A percentile compares a stretch with the other conserved stretches of the same genome.
phyloP scores from a whole-genome alignment of 2,329 filamentous ascomycete species.

The Pseudocercospora eumusae region DNA sequence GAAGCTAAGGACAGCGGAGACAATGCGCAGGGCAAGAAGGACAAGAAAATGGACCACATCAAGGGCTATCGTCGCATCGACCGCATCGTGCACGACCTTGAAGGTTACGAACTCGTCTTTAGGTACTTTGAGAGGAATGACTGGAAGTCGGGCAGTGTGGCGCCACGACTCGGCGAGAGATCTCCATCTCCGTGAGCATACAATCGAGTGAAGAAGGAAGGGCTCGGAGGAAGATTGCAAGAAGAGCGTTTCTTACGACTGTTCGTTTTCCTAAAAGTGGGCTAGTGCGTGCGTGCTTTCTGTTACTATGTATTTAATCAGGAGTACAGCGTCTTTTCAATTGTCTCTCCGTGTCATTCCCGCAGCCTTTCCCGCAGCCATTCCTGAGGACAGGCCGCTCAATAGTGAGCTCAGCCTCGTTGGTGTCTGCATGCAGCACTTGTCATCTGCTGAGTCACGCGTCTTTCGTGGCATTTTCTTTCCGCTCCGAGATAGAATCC shows the following conservation, averaged over 20 bases:
- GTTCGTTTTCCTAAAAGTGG: not conserved
- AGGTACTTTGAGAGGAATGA: conserved; percentile 92
- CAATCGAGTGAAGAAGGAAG: not conserved
- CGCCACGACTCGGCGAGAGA: conserved; percentile 61
- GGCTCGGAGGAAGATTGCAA: not conserved
- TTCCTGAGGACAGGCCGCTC: too few relatives aligned
- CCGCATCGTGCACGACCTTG: conserved; percentile 93
- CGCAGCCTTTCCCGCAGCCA: too few relatives aligned
- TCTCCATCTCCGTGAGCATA: conserved; percentile 20
- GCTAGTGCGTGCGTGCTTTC: not conserved
- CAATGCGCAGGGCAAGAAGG: conserved; percentile 46
- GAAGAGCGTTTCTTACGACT: not conserved
- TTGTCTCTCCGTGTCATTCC: not conserved
- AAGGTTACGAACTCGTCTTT: conserved; percentile 96
- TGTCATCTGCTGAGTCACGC: conserved; percentile 2
- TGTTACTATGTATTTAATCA: too few relatives aligned
- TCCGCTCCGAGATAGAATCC: not conserved
- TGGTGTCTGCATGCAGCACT: not conserved
- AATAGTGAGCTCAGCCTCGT: not conserved
- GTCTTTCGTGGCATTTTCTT: not conserved
- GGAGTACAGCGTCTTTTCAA: not conserved
- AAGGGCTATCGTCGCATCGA: conserved; percentile 86
- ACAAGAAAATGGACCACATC: conserved; percentile 69
- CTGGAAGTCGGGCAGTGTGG: conserved; percentile 63
- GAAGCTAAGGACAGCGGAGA: conserved; percentile 71